phyloP scores from a whole-genome alignment of 1,284 basidiomycete genomes.

The Cutaneotrichosporon sp. region DNA sequence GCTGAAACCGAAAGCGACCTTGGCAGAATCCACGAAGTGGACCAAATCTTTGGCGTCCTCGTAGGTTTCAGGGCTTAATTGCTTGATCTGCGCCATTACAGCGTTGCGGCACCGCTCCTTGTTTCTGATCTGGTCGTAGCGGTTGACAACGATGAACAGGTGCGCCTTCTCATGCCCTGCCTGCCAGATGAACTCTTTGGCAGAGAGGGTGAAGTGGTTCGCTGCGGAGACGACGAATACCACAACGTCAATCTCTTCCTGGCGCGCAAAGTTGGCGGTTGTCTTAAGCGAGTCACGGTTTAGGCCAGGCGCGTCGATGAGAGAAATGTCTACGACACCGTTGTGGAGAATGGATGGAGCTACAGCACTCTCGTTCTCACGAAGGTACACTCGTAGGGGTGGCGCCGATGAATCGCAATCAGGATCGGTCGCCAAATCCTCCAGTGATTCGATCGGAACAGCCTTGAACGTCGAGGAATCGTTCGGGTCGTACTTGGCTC shows the following conservation, averaged over 20 bases:
- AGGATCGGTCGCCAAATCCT: conserved; percentile 64
- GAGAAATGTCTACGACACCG: conserved; percentile 93
- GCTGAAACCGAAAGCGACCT: conserved; percentile 40
- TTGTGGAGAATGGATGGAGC: conserved; percentile 86
- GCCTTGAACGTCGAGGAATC: conserved; percentile 74
- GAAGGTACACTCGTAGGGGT: conserved; percentile 77
- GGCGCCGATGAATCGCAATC: conserved; percentile 66
- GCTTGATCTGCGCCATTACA: conserved; percentile 90
- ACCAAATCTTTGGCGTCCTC: conserved; percentile 89
- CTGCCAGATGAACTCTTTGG: conserved; percentile 88
- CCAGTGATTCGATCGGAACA: conserved; percentile 64
- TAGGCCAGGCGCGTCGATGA: conserved; percentile 96
- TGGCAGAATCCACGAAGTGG: conserved; percentile 92
- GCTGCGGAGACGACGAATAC: conserved; percentile 98
- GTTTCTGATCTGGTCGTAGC: conserved; percentile 92
- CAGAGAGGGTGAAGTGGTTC: conserved; percentile 96
- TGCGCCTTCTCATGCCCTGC: conserved; percentile 97
- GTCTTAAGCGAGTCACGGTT: conserved; percentile 96
- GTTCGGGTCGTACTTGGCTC: conserved; percentile 62
- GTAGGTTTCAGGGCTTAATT: conserved; percentile 85
- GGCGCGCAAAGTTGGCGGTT: conserved; percentile 89
- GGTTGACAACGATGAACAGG: conserved; percentile 95
- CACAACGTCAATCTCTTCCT: conserved; percentile 97
- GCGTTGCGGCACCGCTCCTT: conserved; percentile 86
- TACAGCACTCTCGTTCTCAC: conserved; percentile 60